A percentile compares a stretch with the other conserved stretches of the same genome.
phyloP scores from a whole-genome alignment of 257 asterid genomes.

The Pogostemon cablin region DNA sequence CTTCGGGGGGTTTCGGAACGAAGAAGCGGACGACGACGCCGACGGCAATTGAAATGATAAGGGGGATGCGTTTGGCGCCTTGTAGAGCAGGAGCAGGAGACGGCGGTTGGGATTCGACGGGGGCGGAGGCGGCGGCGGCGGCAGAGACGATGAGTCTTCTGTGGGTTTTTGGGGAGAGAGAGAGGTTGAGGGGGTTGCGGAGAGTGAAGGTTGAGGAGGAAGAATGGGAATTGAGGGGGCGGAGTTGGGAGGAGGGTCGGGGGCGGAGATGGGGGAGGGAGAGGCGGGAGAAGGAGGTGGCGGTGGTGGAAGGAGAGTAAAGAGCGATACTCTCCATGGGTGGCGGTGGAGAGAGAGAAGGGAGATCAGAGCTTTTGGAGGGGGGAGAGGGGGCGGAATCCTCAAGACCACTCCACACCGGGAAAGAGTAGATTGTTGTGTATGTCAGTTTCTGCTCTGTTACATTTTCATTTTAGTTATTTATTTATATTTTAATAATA shows the following conservation, averaged over 20 bases:
- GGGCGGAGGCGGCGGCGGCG: constrained; percentile 38
- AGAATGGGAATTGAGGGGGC: constrained; percentile 43
- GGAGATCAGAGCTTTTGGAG: constrained; percentile 22
- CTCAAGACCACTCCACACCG: constrained; percentile 6
- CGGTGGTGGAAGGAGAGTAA: constrained; percentile 52
- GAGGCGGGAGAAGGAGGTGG: constrained; percentile 49
- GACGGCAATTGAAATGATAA: constrained; percentile 60
- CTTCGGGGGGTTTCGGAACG: constrained; percentile 74
- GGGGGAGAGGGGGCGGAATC: constrained; percentile 35
- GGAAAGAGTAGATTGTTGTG: no score
- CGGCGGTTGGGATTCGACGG: constrained; percentile 35
- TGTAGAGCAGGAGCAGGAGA: constrained; percentile 39
- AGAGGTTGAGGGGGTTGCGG: constrained; percentile 29
- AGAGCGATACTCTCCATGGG: constrained; percentile 76
- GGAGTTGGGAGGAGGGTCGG: constrained; percentile 40
- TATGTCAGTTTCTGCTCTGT: no score
- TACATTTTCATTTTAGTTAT: no score
- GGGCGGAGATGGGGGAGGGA: constrained; percentile 48
- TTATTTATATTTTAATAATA: no score
- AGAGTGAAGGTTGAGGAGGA: constrained; percentile 41
- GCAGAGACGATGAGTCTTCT: constrained; percentile 27
- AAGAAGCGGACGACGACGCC: constrained; percentile 71
- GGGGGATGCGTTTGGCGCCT: constrained; percentile 75
- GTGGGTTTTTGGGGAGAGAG: constrained; percentile 21
- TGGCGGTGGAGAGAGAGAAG: constrained; percentile 11